phyloP scores from a whole-genome alignment of 2,329 filamentous ascomycete genomes.

The Tolypocladium paradoxum region DNA sequence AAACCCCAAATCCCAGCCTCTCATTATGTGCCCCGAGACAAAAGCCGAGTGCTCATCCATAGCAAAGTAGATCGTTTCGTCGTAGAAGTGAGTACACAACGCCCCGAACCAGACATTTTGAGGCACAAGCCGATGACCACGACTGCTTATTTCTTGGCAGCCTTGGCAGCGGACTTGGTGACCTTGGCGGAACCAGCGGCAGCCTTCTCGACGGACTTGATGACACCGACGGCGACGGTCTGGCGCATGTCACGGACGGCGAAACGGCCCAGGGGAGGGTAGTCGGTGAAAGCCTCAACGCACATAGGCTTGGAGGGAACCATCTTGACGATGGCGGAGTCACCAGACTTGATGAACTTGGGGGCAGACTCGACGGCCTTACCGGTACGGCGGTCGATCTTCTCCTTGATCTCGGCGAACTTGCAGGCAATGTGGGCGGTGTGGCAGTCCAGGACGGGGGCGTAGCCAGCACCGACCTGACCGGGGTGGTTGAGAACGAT shows the following conservation, averaged over 20 bases:
- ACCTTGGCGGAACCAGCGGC: slow-evolving; percentile 49
- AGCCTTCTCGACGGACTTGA: slow-evolving; percentile 73
- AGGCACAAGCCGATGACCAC: slow-evolving; percentile 12
- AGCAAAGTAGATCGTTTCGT: slow-evolving; percentile 32
- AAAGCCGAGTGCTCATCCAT: slow-evolving; percentile 33
- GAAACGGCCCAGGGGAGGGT: slow-evolving; percentile 99
- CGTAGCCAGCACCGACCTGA: slow-evolving; percentile 98
- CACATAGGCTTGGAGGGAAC: slow-evolving; percentile 99
- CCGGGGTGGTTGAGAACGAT: slow-evolving; percentile 99
- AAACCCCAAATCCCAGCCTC: slow-evolving; percentile 28
- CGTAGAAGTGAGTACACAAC: slow-evolving; percentile 32
- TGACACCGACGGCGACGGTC: slow-evolving; percentile 88
- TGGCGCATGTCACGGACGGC: slow-evolving; percentile 98
- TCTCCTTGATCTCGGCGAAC: slow-evolving; percentile 98
- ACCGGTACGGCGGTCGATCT: slow-evolving; percentile 99
- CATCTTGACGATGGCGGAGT: slow-evolving; percentile 99
- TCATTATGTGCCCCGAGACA: slow-evolving; percentile 31
- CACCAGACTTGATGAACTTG: slow-evolving; percentile 99
- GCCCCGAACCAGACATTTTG: slow-evolving; percentile 12
- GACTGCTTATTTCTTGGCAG: slow-evolving; percentile 57
- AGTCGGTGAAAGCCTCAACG: slow-evolving; percentile 99
- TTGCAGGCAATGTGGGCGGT: slow-evolving; percentile 99
- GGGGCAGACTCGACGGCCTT: slow-evolving; percentile 85
- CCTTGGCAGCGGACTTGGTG: slow-evolving; percentile 64
- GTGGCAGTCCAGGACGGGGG: slow-evolving; percentile 98